Base-by-base conservation (phyloP, 1,284 basidiomycete genomes). In the Tylopilus sp. region DNA sequence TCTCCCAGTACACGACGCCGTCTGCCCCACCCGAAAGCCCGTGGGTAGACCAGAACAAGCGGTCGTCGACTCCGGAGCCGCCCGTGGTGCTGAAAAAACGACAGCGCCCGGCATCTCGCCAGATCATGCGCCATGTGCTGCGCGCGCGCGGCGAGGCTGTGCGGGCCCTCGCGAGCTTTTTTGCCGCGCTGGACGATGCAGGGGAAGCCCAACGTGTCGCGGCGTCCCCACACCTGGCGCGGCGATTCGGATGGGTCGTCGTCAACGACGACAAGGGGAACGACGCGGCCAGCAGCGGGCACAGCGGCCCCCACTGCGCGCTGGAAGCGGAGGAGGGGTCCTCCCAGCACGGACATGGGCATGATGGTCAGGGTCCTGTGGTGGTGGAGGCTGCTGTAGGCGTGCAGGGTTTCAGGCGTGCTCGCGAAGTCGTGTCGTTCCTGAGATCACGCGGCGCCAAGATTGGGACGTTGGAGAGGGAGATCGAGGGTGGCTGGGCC, bases 71-170 rank as follows among this genome's bases (percentile, higher is more conserved):
- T 43, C 64, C 48, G 10, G 74, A 79, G 44, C 74, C 75, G 1
- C 71, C 72, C 7, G 73, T 73, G 18, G 56, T 66, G 34, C 63
- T 64, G 35, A 70, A 73, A 39, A 70, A 73, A 39, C 70, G 70
- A 44, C 75, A 76, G 48, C 75, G 77, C 18, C 82, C 90, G 1
- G 84, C 90, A 2, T 86, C 89, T 6, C 82, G 90, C 35, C 77
- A 82, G 39, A 81, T 96, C 50, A 84, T 96, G 58, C 84, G 88
- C 18, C 90, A 95, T 68, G 87, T 95, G 42, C 74, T 95, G 42
- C 79, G 89, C 21, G 84, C 86, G 19, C 84, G 92, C 15, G 77
- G 84, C 4, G 82, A 90, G 61, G 91, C 91, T 13, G 78, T 84
- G 21, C 82, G 82, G 50, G 81, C 84, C 4, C 78, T 95, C 13